A percentile compares a stretch with the other conserved stretches of the same genome.
Evolutionary conservation across 2,329 filamentous ascomycete genomes (phyloP).

Genomic region (Aspergillus proliferans): DNA sequence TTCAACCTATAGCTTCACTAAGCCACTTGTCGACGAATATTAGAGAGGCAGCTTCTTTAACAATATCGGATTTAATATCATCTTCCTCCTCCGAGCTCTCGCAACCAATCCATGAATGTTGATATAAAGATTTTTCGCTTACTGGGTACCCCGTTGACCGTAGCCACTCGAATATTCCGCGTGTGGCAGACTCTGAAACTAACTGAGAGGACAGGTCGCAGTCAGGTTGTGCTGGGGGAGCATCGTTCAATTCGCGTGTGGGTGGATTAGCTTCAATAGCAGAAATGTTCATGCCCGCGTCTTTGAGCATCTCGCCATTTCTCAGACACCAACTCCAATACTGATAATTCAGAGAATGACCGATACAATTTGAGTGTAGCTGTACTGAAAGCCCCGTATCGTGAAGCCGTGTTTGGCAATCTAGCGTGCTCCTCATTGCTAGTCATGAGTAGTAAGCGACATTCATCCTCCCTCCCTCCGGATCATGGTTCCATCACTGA

Average conservation of each 20-base stretch:
- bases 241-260: neutral
- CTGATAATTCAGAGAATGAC: constrained; percentile 16
- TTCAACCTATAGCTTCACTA: neutral
- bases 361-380: constrained; percentile 13
- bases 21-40: neutral
- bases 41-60: neutral
- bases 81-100: constrained; percentile 9
- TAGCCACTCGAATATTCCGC: constrained; percentile 17
- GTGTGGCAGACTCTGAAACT: constrained; percentile 9
- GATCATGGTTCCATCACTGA: constrained; percentile 5
- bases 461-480: constrained; percentile 18
- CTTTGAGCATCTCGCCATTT: neutral
- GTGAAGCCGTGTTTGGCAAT: constrained; percentile 9
- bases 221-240: neutral
- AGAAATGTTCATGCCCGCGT: neutral
- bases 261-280: neutral
- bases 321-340: constrained; percentile 15
- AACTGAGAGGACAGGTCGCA: constrained; percentile 2
- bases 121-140: constrained; percentile 12
- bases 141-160: constrained; percentile 15
- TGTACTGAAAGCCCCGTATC: constrained; percentile 14
- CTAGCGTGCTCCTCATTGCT: constrained; percentile 8
- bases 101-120: constrained; percentile 16
- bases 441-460: constrained; percentile 15
- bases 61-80: constrained; percentile 4